phyloP scores from a whole-genome alignment of 2,329 filamentous ascomycete species.

The Epichloe sibirici region DNA sequence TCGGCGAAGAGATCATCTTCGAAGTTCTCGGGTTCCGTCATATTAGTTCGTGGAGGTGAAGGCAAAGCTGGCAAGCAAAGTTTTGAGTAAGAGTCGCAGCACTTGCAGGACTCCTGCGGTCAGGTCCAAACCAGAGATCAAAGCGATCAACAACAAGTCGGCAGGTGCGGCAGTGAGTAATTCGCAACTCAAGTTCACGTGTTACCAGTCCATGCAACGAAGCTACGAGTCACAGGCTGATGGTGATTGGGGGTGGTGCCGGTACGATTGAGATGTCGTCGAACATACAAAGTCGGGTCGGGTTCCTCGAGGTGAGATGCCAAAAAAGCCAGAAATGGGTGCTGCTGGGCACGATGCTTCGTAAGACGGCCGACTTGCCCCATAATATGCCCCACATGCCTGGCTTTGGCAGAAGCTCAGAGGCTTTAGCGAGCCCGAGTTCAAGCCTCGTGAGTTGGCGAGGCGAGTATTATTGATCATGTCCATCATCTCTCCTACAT shows the following conservation, averaged over 20 bases:
- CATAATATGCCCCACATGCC: too few relatives aligned
- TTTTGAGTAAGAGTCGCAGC: background rate
- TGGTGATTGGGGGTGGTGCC: background rate
- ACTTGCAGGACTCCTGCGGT: background rate
- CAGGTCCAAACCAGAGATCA: background rate
- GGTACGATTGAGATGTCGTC: too few relatives aligned
- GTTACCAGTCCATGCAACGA: background rate
- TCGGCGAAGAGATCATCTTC: constrained; percentile 95
- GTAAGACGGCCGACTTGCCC: background rate
- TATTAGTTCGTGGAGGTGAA: constrained; percentile 22
- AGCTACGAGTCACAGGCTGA: background rate
- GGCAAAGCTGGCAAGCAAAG: background rate
- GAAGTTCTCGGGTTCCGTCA: constrained; percentile 71
- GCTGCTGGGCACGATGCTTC: background rate
- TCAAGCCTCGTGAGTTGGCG: background rate
- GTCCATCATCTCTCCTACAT: background rate
- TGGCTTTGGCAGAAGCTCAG: background rate
- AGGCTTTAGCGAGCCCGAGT: background rate
- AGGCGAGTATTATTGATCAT: background rate
- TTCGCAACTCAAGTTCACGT: background rate
- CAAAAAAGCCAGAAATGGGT: background rate
- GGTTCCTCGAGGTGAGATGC: background rate
- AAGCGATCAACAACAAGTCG: background rate
- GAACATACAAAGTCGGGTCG: too few relatives aligned
- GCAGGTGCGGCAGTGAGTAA: background rate